Conservation (phyloP, 352 stramenopile species). For the Phytophthora pistaciae region DNA sequence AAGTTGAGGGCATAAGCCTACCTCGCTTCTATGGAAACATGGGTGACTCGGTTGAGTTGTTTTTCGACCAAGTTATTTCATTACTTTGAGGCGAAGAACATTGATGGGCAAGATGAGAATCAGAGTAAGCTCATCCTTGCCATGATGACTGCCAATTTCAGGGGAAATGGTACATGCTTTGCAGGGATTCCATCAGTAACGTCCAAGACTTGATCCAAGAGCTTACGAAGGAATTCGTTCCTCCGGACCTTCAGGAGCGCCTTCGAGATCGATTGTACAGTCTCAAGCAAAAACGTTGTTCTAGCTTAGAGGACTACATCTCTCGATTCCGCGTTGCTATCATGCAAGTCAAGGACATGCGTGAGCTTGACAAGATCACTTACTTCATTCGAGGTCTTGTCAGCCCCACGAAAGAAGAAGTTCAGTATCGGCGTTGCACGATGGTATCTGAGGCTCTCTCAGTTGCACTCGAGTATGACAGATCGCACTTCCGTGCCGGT, state of each 20-base stretch:
- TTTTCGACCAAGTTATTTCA: background rate
- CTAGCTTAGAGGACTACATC: background rate
- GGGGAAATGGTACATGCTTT: conserved; percentile 1
- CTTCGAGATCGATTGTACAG: background rate
- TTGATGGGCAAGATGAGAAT: background rate
- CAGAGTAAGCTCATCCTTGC: background rate
- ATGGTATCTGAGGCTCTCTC: background rate
- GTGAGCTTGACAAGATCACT: background rate
- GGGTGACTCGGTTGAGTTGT: background rate
- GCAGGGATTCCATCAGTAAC: background rate
- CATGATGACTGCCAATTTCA: background rate
- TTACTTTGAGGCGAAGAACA: background rate
- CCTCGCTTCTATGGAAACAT: background rate
- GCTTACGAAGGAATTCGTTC: background rate
- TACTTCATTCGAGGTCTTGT: background rate
- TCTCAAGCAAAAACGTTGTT: background rate
- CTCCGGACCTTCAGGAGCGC: background rate
- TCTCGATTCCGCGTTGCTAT: background rate
- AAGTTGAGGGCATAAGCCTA: conserved; percentile 1
- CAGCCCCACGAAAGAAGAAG: too few relatives aligned
- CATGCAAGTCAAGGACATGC: conserved; percentile 1
- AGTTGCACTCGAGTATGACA: background rate
- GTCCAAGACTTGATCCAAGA: background rate
- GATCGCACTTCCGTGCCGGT: background rate
- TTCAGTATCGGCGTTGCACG: background rate